Evolutionary conservation across 1,139 yeast species (phyloP).

Genomic region (Pichia cactophila): DNA sequence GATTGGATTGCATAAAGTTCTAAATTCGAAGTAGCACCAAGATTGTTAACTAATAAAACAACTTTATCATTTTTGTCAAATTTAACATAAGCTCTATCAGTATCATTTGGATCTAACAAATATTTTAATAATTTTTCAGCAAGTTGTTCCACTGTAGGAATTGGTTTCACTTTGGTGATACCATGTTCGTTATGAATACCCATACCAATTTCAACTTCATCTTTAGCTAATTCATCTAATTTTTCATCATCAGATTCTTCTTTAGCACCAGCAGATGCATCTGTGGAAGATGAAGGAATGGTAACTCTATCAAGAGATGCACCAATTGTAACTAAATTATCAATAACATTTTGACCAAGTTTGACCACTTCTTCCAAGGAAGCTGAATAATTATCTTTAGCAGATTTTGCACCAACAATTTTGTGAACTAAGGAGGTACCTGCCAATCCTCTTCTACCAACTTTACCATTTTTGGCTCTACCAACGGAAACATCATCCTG

Average conservation of each 20-base stretch:
- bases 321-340: conserved; percentile 74
- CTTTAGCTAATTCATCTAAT: conserved; percentile 31
- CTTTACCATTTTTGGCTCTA: conserved; percentile 74
- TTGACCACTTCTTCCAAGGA: conserved; percentile 43
- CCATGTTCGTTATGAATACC: conserved; percentile 97
- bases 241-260: conserved; percentile 46
- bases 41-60: conserved; percentile 63
- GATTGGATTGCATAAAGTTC: conserved; percentile 63
- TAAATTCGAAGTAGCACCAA: conserved; percentile 80
- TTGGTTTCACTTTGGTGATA: conserved; percentile 57
- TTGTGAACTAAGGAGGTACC: conserved; percentile 87
- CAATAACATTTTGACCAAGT: conserved; percentile 55
- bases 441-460: conserved; percentile 89
- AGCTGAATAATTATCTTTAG: conserved; percentile 36
- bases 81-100: conserved; percentile 64
- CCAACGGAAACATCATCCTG: conserved; percentile 95
- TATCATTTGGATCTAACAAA: conserved; percentile 48
- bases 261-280: conserved; percentile 20
- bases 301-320: conserved; percentile 79
- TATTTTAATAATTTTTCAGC: conserved; percentile 46
- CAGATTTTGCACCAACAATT: conserved; percentile 70
- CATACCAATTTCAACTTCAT: conserved; percentile 84
- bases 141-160: conserved; percentile 58
- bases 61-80: conserved; percentile 58
- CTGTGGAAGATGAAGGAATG: conserved; percentile 59